Evolutionary conservation across 768 basidiomycete genomes (phyloP).

Genomic region (Auricularia auricula-judae): DNA sequence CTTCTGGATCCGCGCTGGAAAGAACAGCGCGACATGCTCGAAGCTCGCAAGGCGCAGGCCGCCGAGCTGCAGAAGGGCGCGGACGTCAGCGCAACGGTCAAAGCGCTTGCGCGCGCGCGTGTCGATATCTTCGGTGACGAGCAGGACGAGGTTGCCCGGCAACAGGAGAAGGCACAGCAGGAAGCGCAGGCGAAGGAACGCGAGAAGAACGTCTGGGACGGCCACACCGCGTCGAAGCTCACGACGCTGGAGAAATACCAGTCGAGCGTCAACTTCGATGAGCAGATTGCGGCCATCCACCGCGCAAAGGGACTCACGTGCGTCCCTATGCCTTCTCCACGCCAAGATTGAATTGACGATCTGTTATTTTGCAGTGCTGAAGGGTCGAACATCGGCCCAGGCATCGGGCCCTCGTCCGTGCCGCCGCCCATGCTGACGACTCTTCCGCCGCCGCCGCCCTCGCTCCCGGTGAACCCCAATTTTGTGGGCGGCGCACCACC

Average conservation of each 20-base stretch:
- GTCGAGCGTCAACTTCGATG: slow-evolving; percentile 87
- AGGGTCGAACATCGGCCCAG: slow-evolving; percentile 70
- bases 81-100: slow-evolving; percentile 87
- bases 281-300: slow-evolving; percentile 96
- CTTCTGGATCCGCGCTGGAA: slow-evolving; percentile 97
- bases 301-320: slow-evolving; percentile 84
- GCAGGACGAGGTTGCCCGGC: slow-evolving; percentile 82
- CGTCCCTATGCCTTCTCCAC: slow-evolving; percentile 21
- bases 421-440: slow-evolving; percentile 45
- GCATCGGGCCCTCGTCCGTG: slow-evolving; percentile 73
- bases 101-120: slow-evolving; percentile 87
- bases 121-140: slow-evolving; percentile 96
- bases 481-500: slow-evolving; percentile 28
- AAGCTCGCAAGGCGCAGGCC: slow-evolving; percentile 81
- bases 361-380: slow-evolving; percentile 42
- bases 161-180: slow-evolving; percentile 80
- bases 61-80: slow-evolving; percentile 84
- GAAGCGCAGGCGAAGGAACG: slow-evolving; percentile 70
- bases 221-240: slow-evolving; percentile 90
- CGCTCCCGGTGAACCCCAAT: slow-evolving; percentile 54
- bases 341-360: slow-evolving; percentile 8
- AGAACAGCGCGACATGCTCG: slow-evolving; percentile 81
- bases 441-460: slow-evolving; percentile 58
- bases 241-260: slow-evolving; percentile 90
- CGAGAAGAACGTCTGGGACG: slow-evolving; percentile 98